phyloP scores from a whole-genome alignment of 768 basidiomycete genomes.

The Russula sp. region DNA sequence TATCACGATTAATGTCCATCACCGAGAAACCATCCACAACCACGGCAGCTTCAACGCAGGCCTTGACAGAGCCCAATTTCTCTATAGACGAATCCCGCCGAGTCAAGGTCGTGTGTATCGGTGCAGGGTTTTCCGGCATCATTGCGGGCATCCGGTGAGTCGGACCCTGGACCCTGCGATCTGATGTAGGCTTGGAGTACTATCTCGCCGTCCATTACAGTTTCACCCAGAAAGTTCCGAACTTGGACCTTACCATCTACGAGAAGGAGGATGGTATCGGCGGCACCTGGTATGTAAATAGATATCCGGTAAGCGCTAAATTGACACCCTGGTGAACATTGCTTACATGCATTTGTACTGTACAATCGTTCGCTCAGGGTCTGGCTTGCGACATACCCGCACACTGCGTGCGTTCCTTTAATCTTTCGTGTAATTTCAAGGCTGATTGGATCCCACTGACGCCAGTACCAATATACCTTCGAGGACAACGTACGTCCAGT shows the following conservation, averaged over 20 bases:
- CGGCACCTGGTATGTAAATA: constrained; percentile 55
- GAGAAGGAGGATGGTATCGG: constrained; percentile 56
- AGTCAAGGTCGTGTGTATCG: constrained; percentile 50
- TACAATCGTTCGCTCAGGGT: constrained; percentile 1
- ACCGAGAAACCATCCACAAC: background rate
- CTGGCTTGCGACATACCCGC: constrained; percentile 20
- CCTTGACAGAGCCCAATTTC: constrained; percentile 20
- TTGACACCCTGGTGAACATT: background rate
- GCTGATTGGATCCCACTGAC: background rate
- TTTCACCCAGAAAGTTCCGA: constrained; percentile 47
- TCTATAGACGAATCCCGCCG: constrained; percentile 48
- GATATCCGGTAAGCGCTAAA: constrained; percentile 14
- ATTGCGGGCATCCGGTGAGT: constrained; percentile 49
- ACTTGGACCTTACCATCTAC: constrained; percentile 51
- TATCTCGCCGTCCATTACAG: constrained; percentile 27
- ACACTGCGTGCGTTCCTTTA: constrained; percentile 9
- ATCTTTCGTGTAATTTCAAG: background rate
- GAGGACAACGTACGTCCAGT: constrained; percentile 15
- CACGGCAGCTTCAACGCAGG: background rate
- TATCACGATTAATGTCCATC: background rate
- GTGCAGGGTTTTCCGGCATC: constrained; percentile 57
- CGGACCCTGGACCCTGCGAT: too few species aligned
- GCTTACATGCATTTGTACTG: background rate
- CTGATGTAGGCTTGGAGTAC: too few species aligned
- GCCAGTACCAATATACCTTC: constrained; percentile 18